Base-by-base conservation (phyloP, 2,329 filamentous ascomycete species). In the Intubia oerlemansii region DNA sequence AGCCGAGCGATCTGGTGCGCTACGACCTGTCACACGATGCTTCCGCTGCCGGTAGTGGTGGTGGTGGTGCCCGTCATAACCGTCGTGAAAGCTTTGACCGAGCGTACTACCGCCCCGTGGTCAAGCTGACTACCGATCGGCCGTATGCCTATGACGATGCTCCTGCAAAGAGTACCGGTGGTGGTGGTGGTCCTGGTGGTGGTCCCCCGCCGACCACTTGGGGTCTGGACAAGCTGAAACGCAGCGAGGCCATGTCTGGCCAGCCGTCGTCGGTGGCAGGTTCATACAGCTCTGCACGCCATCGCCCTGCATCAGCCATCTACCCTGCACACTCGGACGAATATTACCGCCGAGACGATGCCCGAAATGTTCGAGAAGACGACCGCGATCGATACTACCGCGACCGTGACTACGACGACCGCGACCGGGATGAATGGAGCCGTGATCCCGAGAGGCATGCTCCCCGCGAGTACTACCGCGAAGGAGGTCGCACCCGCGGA, bases 181-280 rank as follows among this genome's bases (percentile, higher is more conserved):
- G 31, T 12, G n/a, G 17, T 2, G 33, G n/a, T 12, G 29, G 22
- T n/a, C 20, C 21, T 11, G 13, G 17, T 3, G 27, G 17, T 5
- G 58, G 62, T 0, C 75, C 74, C 3, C 76, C 77, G 8, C 72
- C 72, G 5, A 66, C 70, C 5, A 77, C 68, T 4, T 58, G 73
- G 39, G 75, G 71, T 1, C 67, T 81, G 37, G 75, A 80, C 39
- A 76, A 67, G 48, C 64, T 78, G 36, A 64, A 64, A 38, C 53
- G 62, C 32, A 41, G 40, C 11, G 31, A n/a, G 48, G 6, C 44
- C 42, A 4, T 39, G 46, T 11, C 23, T 26, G 7, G 14, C 27
- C 14, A 27, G 26, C n/a, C n/a, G n/a, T n/a, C n/a, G n/a, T n/a
- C n/a, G n/a, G n/a, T n/a, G n/a, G n/a, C n/a, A n/a, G n/a, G 7